Evolutionary conservation across 148 eudicot genomes (phyloP), one percentile per base, ranked within the genome.

Genomic region (Nepenthes mirabilis): DNA sequence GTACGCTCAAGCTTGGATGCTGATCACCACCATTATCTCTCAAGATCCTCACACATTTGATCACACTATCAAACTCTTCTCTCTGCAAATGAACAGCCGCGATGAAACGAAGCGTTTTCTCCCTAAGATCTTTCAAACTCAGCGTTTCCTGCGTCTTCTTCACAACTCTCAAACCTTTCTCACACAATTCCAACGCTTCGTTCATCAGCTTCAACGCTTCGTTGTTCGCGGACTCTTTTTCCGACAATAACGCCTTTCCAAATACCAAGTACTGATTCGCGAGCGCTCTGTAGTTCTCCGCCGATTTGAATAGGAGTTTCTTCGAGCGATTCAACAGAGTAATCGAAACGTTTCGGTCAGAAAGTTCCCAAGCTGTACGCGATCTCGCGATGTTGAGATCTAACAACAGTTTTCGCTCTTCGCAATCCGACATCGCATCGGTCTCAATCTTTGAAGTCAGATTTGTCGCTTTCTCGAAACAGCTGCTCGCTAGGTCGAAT

Each of bases 1-100:
- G 64, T 32, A 93, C 99, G 71, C 91, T 84, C 87, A 86, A 74
- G 56, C 99, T 93, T 13, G 96, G 99, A 65, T 93, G 99, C 34
- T 79, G 70, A 45, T 81, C 83, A 47, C 73, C 63, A 34, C 77
- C 65, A 33, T 68, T 70, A 54, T 86, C 95, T 63, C 89, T 83
- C 72, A 93, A 72, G 3, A 93, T 91, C 74, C 87, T 80, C 45
- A 93, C 95, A 65, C 99, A 93, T 68, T 89, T 93, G 69, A 93
- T 61, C 61, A 93, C 99, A 65, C 82, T 84, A 70, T 93, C 96
- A 63, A 80, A 89, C 57, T 93, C 99, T 36, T 88, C 87, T 57
- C 77, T 72, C 76, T 93, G 96, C 69, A 93, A 56, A 79, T 93
- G 89, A 5, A 83, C 71, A 0, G 99, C 99, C 53, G 91, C 96